Evolutionary conservation across 179 eudicot genomes (phyloP).

Genomic region (Actinidia arguta): DNA sequence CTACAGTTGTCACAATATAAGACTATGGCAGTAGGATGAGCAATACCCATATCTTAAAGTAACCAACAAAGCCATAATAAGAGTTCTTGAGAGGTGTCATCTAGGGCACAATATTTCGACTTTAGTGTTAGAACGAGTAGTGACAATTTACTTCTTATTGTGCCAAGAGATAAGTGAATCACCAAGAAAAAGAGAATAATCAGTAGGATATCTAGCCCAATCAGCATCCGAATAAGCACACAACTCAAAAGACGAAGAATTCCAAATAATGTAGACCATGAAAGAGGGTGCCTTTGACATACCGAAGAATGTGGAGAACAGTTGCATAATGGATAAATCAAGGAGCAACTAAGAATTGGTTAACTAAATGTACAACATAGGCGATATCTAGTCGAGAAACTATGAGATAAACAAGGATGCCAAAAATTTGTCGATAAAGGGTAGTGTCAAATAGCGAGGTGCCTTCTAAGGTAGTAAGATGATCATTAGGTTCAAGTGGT

Average conservation of each 20-base stretch:
- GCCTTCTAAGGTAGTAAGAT: neutral
- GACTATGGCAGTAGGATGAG: neutral
- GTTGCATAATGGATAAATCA: neutral
- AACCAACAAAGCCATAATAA: neutral
- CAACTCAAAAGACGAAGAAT: neutral
- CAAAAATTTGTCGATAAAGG: neutral
- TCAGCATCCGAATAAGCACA: neutral
- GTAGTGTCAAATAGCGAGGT: neutral
- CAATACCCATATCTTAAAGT: neutral
- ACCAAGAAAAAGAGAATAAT: no score
- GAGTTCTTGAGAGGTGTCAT: neutral
- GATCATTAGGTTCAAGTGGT: neutral
- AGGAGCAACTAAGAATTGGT: neutral
- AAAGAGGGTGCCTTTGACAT: neutral
- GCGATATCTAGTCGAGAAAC: neutral
- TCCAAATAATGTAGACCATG: neutral
- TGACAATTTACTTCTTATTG: no score
- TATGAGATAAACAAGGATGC: neutral
- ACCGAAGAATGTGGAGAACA: neutral
- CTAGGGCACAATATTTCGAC: no score
- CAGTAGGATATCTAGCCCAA: no score
- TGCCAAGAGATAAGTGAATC: no score
- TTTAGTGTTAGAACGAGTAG: no score
- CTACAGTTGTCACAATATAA: neutral
- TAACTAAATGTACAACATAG: neutral